Conservation (phyloP, 345 rosid genomes). For the Gossypium longicalyx region DNA sequence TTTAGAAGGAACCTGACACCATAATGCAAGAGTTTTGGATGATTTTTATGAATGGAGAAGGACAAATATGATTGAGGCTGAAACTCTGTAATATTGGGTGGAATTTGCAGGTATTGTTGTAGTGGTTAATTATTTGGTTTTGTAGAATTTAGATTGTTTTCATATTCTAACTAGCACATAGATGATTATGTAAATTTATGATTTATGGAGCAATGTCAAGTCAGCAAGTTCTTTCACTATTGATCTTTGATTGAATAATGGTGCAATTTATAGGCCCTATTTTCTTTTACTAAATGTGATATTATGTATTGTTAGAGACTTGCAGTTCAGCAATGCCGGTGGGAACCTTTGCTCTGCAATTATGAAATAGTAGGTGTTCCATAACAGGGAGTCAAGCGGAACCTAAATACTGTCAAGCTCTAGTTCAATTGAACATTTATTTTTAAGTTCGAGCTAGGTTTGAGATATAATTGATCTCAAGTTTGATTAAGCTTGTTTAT, state of each 20-base stretch:
- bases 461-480: too few relatives aligned
- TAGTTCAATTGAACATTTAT: too few relatives aligned
- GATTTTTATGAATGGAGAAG: background rate
- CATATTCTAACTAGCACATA: constrained; percentile 9
- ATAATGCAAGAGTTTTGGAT: background rate
- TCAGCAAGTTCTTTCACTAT: constrained; percentile 4
- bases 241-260: background rate
- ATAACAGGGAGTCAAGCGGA: too few relatives aligned
- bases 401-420: too few relatives aligned
- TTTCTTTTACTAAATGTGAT: background rate
- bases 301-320: background rate
- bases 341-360: background rate
- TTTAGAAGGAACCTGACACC: background rate
- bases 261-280: background rate
- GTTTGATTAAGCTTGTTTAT: too few relatives aligned
- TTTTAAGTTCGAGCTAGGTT: too few relatives aligned
- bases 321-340: background rate
- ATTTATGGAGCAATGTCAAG: constrained; percentile 10
- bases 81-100: background rate
- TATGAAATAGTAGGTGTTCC: background rate
- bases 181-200: constrained; percentile 20
- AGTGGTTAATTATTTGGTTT: constrained; percentile 2
- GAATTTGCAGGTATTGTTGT: constrained; percentile 15
- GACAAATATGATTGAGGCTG: background rate
- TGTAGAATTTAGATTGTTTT: constrained; percentile 4